Percentiles rank a stretch among this genome's conserved stretches.
Evolutionary conservation across 2,329 filamentous ascomycete species (phyloP).

Genomic region (Calonectria ilicicola): DNA sequence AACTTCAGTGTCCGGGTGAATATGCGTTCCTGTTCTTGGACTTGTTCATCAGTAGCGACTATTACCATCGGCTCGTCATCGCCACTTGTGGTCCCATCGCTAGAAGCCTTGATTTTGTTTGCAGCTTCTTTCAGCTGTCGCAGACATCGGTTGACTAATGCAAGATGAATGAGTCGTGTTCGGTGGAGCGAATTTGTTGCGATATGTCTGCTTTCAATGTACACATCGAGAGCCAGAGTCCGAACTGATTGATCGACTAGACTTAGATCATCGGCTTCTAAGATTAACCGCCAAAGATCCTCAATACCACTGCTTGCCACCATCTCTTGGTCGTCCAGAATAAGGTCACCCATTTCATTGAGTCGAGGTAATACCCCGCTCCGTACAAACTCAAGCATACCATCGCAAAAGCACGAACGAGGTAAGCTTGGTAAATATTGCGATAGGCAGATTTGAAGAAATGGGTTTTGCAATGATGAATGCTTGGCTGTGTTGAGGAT

Average conservation of each 20-base stretch:
- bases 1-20: conserved; percentile 79
- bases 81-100: conserved; percentile 54
- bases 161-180: conserved; percentile 72
- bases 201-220: conserved; percentile 71
- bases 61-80: conserved; percentile 67
- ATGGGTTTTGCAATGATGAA: conserved; percentile 63
- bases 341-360: conserved; percentile 56
- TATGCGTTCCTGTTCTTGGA: conserved; percentile 64
- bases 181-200: conserved; percentile 60
- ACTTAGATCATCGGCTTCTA: conserved; percentile 73
- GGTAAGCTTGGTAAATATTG: conserved; percentile 69
- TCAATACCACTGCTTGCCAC: conserved; percentile 69
- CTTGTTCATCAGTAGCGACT: conserved; percentile 59
- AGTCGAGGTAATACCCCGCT: conserved; percentile 62
- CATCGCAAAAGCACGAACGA: conserved; percentile 68
- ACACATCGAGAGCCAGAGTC: conserved; percentile 77
- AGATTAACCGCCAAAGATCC: conserved; percentile 85
- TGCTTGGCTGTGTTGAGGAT: conserved; percentile 65
- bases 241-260: conserved; percentile 77
- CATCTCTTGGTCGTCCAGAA: conserved; percentile 64
- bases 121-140: conserved; percentile 76
- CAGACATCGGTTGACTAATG: conserved; percentile 80
- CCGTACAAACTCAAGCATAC: conserved; percentile 73
- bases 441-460: conserved; percentile 65
- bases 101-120: conserved; percentile 60